Conservation (phyloP, 805 yeast species). For the Wickerhamiella domercqiae region DNA sequence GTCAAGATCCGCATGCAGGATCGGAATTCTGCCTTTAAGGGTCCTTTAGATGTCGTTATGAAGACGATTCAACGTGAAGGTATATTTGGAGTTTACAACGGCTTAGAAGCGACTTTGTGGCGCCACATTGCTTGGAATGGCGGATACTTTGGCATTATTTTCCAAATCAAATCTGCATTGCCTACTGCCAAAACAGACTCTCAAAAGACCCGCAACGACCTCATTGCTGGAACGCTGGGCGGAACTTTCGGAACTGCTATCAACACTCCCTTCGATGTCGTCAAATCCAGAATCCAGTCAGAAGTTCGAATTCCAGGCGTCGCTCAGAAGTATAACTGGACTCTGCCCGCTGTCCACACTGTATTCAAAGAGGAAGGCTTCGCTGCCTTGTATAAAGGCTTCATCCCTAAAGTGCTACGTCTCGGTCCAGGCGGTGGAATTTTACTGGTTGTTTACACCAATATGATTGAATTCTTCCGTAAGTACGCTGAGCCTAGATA, state of each 20-base stretch:
- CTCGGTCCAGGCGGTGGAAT: constrained; percentile 99
- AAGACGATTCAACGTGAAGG: constrained; percentile 67
- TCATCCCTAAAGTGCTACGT: constrained; percentile 91
- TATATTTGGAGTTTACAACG: constrained; percentile 71
- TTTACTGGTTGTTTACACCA: constrained; percentile 86
- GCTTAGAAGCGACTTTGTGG: constrained; percentile 94
- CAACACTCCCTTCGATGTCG: constrained; percentile 93
- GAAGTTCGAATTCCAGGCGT: constrained; percentile 53
- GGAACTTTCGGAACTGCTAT: constrained; percentile 92
- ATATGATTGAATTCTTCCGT: constrained; percentile 80
- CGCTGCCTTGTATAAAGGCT: constrained; percentile 83
- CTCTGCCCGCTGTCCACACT: constrained; percentile 58
- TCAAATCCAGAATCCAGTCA: constrained; percentile 88
- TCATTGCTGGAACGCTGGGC: constrained; percentile 88
- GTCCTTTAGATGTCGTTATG: constrained; percentile 68
- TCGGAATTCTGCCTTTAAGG: constrained; percentile 61
- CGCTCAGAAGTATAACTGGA: constrained; percentile 81
- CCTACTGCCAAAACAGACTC: constrained; percentile 60
- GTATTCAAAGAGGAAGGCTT: constrained; percentile 87
- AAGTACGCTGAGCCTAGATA: no score
- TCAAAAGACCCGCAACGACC: constrained; percentile 71
- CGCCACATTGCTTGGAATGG: constrained; percentile 96
- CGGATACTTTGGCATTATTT: constrained; percentile 91
- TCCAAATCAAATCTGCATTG: constrained; percentile 64
- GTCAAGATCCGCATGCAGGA: constrained; percentile 93